Conservation (phyloP, 306 rosid genomes). For the Sicyos baderoa region DNA sequence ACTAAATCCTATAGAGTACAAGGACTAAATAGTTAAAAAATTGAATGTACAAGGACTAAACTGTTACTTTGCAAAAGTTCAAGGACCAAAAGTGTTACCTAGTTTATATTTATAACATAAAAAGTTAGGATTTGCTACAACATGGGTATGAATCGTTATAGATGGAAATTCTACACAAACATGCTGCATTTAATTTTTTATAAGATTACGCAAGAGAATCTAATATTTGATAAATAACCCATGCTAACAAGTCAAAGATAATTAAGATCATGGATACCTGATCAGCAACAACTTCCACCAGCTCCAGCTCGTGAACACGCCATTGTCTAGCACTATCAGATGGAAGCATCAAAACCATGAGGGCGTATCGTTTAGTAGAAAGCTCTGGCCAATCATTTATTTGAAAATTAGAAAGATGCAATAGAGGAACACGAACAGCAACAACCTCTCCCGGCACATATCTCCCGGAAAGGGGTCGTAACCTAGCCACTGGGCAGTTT, state of each 20-base stretch:
- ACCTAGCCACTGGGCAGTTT: constrained; percentile 74
- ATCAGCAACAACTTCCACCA: constrained; percentile 98
- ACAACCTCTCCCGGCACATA: constrained; percentile 78
- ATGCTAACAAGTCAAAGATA: constrained; percentile 12
- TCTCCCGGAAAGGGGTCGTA: constrained; percentile 59
- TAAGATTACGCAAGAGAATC: neutral
- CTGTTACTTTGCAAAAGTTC: neutral
- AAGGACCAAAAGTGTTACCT: neutral
- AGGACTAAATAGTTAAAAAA: too few species aligned
- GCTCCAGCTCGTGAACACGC: constrained; percentile 85
- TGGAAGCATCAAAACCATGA: constrained; percentile 98
- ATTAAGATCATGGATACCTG: constrained; percentile 2
- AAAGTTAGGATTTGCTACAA: too few species aligned
- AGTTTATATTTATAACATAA: too few species aligned
- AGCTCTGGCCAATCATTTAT: constrained; percentile 97
- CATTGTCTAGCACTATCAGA: constrained; percentile 89
- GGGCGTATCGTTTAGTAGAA: constrained; percentile 75
- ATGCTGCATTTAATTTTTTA: neutral
- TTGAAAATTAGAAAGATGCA: constrained; percentile 91
- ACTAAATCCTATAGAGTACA: too few species aligned
- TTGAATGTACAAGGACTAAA: neutral
- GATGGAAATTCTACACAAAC: neutral
- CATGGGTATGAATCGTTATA: neutral
- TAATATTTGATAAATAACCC: neutral
- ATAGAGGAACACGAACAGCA: constrained; percentile 90